Evolutionary conservation across 1,284 basidiomycete species (phyloP).

Genomic region (Marasmius fiardii): DNA sequence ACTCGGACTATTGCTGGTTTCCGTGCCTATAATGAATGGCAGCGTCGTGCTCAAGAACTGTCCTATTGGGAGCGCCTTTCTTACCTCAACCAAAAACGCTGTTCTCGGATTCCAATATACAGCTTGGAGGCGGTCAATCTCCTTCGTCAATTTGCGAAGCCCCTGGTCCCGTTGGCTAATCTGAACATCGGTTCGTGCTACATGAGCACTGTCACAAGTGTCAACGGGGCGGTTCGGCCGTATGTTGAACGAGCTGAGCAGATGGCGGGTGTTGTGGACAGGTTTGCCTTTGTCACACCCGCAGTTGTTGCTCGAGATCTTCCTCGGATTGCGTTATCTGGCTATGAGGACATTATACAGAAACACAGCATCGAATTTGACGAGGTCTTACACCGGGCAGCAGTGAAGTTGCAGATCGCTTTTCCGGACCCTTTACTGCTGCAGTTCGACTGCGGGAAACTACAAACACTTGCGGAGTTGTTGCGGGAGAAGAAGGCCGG

Average conservation of each 20-base stretch:
- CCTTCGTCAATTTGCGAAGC: conserved; percentile 38
- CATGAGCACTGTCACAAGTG: conserved; percentile 37
- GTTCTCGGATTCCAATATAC: conserved; percentile 60
- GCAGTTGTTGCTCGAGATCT: conserved; percentile 77
- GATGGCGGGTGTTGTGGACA: conserved; percentile 58
- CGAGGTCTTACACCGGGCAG: conserved; percentile 63
- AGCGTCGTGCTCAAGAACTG: conserved; percentile 50
- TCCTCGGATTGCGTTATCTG: conserved; percentile 55
- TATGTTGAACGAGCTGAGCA: conserved; percentile 57
- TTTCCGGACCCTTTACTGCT: conserved; percentile 90
- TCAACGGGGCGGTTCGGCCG: conserved; percentile 62
- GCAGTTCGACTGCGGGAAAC: conserved; percentile 96
- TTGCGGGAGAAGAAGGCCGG: conserved; percentile 83
- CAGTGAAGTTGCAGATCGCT: conserved; percentile 88
- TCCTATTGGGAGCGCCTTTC: conserved; percentile 69
- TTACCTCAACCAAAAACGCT: conserved; percentile 79
- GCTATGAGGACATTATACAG: conserved; percentile 30
- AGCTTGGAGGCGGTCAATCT: conserved; percentile 57
- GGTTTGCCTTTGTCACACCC: conserved; percentile 85
- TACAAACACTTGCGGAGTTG: conserved; percentile 80
- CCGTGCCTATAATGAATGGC: conserved; percentile 54
- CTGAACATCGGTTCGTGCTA: conserved; percentile 34
- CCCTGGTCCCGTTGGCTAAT: conserved; percentile 58
- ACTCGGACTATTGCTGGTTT: conserved; percentile 76
- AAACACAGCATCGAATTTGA: conserved; percentile 53